Evolutionary conservation across 768 basidiomycete species (phyloP).

Genomic region (Rubroboletus pulcherrimus): DNA sequence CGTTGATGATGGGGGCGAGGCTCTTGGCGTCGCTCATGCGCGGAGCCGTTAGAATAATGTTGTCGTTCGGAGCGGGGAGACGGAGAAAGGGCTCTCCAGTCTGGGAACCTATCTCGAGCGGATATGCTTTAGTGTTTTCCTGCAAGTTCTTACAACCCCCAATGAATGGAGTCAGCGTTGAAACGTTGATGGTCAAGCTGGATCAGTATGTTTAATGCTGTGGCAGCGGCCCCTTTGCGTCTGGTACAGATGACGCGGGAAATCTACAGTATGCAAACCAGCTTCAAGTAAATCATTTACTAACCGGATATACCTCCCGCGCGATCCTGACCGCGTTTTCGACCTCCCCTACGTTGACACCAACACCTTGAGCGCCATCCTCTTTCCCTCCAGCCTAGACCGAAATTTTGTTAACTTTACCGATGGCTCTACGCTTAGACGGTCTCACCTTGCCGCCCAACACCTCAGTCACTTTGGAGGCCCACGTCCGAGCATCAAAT

Average conservation of each 20-base stretch:
- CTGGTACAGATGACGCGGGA: background rate
- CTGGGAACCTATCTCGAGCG: conserved; percentile 38
- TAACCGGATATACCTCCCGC: conserved; percentile 33
- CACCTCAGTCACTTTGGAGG: conserved; percentile 67
- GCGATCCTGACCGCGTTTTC: conserved; percentile 66
- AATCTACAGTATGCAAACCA: background rate
- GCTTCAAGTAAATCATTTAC: conserved; percentile 13
- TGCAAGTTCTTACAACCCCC: background rate
- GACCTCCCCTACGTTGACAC: conserved; percentile 57
- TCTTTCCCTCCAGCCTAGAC: conserved; percentile 90
- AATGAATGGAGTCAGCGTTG: background rate
- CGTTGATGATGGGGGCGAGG: conserved; percentile 44
- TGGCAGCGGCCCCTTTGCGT: background rate
- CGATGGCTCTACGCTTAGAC: background rate
- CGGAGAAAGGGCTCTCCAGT: conserved; percentile 56
- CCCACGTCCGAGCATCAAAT: conserved; percentile 88
- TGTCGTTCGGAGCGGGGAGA: conserved; percentile 45
- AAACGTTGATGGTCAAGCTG: background rate
- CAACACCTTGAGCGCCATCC: conserved; percentile 88
- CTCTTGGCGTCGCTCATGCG: conserved; percentile 41
- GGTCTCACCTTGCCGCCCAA: conserved; percentile 86
- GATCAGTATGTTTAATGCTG: background rate
- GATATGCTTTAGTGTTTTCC: conserved; percentile 16
- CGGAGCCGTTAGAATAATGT: conserved; percentile 58
- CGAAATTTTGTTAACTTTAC: conserved; percentile 5